These are phyloP conservation scores for Cutaneotrichosporon spelunceum DNA, from an alignment of 1,284 basidiomycete genomes.

Conservation along the genomic window DNA sequence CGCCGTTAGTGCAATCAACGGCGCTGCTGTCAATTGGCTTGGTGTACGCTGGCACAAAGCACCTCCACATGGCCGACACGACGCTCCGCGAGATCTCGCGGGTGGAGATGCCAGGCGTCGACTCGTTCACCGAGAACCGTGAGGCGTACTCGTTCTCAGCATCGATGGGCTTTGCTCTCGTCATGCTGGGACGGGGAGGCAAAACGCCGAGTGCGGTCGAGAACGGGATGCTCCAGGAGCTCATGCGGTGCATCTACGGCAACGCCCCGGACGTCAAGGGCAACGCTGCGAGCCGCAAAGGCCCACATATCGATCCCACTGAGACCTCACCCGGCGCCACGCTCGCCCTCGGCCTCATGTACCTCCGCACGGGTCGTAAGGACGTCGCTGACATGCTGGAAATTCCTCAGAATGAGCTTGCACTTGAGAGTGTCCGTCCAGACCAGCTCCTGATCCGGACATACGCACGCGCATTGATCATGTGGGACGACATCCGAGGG, in stretches of 20 bases:
- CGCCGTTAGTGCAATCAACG: conserved; percentile 83
- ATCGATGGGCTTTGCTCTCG: conserved; percentile 87
- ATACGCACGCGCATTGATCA: conserved; percentile 73
- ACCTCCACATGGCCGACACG: conserved; percentile 87
- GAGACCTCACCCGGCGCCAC: conserved; percentile 86
- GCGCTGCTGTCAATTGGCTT: conserved; percentile 86
- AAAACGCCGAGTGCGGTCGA: conserved; percentile 60
- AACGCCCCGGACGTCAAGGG: conserved; percentile 49
- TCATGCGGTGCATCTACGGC: conserved; percentile 70
- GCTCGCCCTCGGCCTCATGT: conserved; percentile 88
- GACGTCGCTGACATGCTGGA: conserved; percentile 81
- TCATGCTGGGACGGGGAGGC: conserved; percentile 86
- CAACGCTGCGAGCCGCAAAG: conserved; percentile 10
- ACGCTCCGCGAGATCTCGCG: conserved; percentile 80
- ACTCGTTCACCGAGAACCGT: conserved; percentile 75
- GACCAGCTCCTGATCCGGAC: conserved; percentile 79
- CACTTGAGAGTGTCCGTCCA: conserved; percentile 80
- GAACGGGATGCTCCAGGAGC: conserved; percentile 61
- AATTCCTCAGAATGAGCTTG: conserved; percentile 73
- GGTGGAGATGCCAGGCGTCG: conserved; percentile 70
- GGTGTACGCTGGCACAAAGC: conserved; percentile 80
- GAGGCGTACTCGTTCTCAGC: conserved; percentile 90
- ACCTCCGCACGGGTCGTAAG: conserved; percentile 73
- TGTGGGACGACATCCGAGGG: conserved; percentile 78
- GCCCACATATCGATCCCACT: conserved; percentile 65